Conservation (phyloP, 352 stramenopile genomes). For the Phytophthora pistaciae region DNA sequence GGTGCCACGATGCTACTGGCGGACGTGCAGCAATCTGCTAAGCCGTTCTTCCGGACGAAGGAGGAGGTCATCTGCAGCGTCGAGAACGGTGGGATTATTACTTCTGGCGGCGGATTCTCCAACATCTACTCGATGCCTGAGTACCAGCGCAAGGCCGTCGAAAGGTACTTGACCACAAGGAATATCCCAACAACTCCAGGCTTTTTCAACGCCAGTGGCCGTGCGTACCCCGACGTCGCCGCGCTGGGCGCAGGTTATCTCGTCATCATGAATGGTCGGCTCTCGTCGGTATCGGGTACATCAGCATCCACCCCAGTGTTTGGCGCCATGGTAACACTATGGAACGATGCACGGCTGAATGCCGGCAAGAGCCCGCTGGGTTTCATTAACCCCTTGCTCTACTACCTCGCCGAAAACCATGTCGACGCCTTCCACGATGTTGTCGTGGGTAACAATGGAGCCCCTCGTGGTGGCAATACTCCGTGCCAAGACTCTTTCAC, state of each 20-base stretch:
- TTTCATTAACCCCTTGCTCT: slow-evolving; percentile 90
- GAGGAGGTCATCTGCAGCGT: slow-evolving; percentile 87
- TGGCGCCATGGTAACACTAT: slow-evolving; percentile 87
- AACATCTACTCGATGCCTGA: slow-evolving; percentile 77
- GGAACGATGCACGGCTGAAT: slow-evolving; percentile 89
- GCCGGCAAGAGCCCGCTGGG: slow-evolving; percentile 82
- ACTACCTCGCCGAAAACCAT: slow-evolving; percentile 71
- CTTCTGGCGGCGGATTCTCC: slow-evolving; percentile 90
- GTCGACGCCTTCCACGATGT: slow-evolving; percentile 87
- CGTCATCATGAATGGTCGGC: slow-evolving; percentile 63
- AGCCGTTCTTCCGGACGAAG: slow-evolving; percentile 70
- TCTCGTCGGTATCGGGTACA: slow-evolving; percentile 77
- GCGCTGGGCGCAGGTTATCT: slow-evolving; percentile 77
- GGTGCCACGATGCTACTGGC: slow-evolving; percentile 86
- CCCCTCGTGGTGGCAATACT: slow-evolving; percentile 42
- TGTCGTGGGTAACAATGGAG: slow-evolving; percentile 86
- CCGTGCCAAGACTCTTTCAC: slow-evolving; percentile 87
- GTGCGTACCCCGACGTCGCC: slow-evolving; percentile 92
- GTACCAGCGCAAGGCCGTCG: slow-evolving; percentile 80
- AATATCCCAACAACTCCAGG: slow-evolving; percentile 52
- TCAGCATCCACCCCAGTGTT: slow-evolving; percentile 89
- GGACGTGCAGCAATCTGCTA: slow-evolving; percentile 23
- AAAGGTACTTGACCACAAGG: slow-evolving; percentile 66
- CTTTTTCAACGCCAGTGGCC: slow-evolving; percentile 87
- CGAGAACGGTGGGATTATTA: slow-evolving; percentile 80